phyloP scores from a whole-genome alignment of 164 flowering plant species.

The Vitis rotundifolia region DNA sequence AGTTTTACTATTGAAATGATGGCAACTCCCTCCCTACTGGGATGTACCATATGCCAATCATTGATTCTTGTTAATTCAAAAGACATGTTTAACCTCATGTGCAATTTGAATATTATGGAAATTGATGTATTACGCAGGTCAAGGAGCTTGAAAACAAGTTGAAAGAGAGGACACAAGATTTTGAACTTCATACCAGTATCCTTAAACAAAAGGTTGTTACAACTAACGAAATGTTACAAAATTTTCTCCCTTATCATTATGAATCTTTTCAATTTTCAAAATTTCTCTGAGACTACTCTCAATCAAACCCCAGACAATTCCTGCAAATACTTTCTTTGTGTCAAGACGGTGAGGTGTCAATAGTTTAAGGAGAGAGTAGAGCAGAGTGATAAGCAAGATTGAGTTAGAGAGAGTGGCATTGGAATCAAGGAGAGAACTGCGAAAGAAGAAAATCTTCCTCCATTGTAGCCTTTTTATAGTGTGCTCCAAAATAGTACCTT shows the following conservation, averaged over 20 bases:
- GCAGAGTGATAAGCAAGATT: no score
- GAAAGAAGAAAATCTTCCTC: no score
- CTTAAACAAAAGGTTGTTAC: constrained; percentile 16
- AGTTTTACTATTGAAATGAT: background rate
- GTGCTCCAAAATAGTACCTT: no score
- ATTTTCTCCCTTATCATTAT: background rate
- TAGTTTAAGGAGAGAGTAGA: no score
- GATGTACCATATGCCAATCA: background rate
- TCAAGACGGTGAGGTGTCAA: no score
- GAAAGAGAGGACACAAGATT: constrained; percentile 20
- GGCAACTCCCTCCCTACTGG: background rate
- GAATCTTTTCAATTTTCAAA: background rate
- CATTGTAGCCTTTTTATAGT: no score
- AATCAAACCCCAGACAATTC: no score
- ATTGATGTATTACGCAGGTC: constrained; percentile 1
- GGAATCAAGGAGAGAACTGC: no score
- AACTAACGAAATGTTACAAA: background rate
- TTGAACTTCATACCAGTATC: constrained; percentile 11
- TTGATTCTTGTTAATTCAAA: background rate
- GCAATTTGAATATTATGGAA: background rate
- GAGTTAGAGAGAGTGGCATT: no score
- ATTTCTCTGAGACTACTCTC: no score
- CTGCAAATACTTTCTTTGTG: no score
- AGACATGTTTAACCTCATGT: background rate
- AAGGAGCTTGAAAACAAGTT: constrained; percentile 18